Base-by-base conservation (phyloP, 169 alveolate species). In the Plasmodium fragile region DNA sequence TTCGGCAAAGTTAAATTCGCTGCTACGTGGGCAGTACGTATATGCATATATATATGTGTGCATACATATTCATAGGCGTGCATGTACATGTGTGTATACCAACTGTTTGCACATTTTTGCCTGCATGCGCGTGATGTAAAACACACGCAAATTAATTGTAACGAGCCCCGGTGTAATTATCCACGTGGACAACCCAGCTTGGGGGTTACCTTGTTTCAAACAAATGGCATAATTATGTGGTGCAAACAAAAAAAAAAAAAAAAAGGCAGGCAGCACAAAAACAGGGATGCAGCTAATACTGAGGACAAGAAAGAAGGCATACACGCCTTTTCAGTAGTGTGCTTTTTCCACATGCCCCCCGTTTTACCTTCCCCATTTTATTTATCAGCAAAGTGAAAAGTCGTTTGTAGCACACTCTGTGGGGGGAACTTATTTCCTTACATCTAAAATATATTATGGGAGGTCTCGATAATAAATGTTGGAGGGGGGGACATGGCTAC, bases 21-120 rank as follows among this genome's bases (percentile, higher is more conserved):
- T 65, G 39, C 16, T 65, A 22, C 75, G n/a, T 25, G 30, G 41
- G 41, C 18, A 59, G 36, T 65, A 25, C 75, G 36, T 13, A 28
- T 2, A 34, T 34, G 28, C 72, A 81, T 82, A 39, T 69, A 55
- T 30, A 59, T 32, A 82, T 49, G 52, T 36, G 73, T 45, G 43
- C 72, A 82, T 65, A 82, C 52, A 65, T 82, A 65, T 82, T 39
- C n/a, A 65, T 82, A 82, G 52, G 18, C 8, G 32, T 49, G 45
- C 71, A 65, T 25, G 18, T 49, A 55, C 43, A 53, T 36, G 22
- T 75, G 49, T 75, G 49, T 75, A 75, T 28, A 13, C 11, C 32
- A 32, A 36, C 41, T 75, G 49, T 75, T 36, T 32, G 49, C 55
- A 10, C 49, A 36, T 75, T 75, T 36, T 36, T 75, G 0, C 13